Evolutionary conservation across 2,329 filamentous ascomycete species (phyloP), one percentile per base, ranked within the genome.

Genomic region (Trichoderma gracile): DNA sequence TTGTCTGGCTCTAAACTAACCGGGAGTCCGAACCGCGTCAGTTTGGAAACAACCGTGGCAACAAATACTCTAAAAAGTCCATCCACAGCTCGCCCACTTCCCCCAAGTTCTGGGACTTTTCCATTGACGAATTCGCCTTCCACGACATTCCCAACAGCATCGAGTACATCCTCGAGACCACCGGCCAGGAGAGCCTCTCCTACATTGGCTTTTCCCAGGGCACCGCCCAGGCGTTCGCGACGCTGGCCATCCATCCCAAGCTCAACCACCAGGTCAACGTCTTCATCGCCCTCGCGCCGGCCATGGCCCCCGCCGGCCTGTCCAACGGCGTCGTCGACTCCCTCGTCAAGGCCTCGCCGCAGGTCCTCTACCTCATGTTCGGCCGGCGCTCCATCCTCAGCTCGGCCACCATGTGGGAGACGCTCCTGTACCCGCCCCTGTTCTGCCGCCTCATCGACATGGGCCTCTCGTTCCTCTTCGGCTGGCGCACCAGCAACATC

Each of bases 1-100:
- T n/a, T n/a, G n/a, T n/a, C n/a, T n/a, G n/a, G n/a, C n/a, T n/a
- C n/a, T n/a, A n/a, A n/a, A n/a, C n/a, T n/a, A n/a, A n/a, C n/a
- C n/a, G n/a, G n/a, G n/a, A n/a, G n/a, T n/a, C n/a, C n/a, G 10
- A 33, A 33, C 30, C 19, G n/a, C 9, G 5, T 6, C 66, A 91
- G 91, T 83, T 99, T 67, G 95, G 95, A 57, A 99, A 99, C 77
- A 99, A 99, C 73, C 89, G 95, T 42, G 95, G 95, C 56, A 99
- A 99, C 83, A 99, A 99, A 75, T 99, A 99, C 79, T 97, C 93
- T 52, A 99, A 98, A 77, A 99, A 99, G 78, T 93, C 89, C 2
- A 86, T 93, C 58, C 84, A 89, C 65, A 81, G 82, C 67, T 89
- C 92, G 0, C 93, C 95, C 0, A 89, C 86, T 0, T 89, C 90